A percentile compares a stretch with the other conserved stretches of the same genome.
phyloP scores from a whole-genome alignment of 163 green algal species.

The Trebouxia gelatinosa region DNA sequence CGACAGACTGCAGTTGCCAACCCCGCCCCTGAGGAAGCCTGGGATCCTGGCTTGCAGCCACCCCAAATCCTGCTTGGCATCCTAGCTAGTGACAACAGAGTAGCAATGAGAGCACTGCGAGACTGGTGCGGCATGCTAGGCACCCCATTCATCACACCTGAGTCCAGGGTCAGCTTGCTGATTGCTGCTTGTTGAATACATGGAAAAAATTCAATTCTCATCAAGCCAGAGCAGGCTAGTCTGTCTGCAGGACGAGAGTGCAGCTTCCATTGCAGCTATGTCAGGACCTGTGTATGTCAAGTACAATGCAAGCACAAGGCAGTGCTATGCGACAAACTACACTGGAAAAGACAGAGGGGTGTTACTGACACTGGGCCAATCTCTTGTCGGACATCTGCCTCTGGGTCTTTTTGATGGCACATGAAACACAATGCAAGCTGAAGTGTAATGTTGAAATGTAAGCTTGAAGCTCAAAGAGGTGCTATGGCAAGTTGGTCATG shows the following conservation, averaged over 20 bases:
- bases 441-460: too few species aligned
- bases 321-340: conserved; percentile 62
- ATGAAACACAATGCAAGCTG: too few species aligned
- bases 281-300: conserved; percentile 61
- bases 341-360: conserved; percentile 61
- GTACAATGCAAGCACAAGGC: conserved; percentile 52
- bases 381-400: conserved; percentile 71
- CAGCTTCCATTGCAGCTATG: conserved; percentile 35
- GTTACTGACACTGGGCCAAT: conserved; percentile 57
- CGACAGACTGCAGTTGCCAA: neutral
- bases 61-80: conserved; percentile 60
- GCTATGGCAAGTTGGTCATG: too few species aligned
- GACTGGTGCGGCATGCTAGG: conserved; percentile 57
- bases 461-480: too few species aligned
- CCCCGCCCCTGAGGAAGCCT: conserved; percentile 22
- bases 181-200: too few species aligned
- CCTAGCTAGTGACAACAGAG: conserved; percentile 52
- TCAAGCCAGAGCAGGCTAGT: too few species aligned
- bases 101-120: conserved; percentile 55
- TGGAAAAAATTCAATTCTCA: too few species aligned
- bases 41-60: conserved; percentile 32
- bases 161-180: conserved; percentile 37
- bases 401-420: conserved; percentile 70
- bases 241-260: conserved; percentile 28
- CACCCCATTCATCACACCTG: conserved; percentile 47